phyloP scores from a whole-genome alignment of 2,329 filamentous ascomycete genomes.

The Leptographium radiaticola region DNA sequence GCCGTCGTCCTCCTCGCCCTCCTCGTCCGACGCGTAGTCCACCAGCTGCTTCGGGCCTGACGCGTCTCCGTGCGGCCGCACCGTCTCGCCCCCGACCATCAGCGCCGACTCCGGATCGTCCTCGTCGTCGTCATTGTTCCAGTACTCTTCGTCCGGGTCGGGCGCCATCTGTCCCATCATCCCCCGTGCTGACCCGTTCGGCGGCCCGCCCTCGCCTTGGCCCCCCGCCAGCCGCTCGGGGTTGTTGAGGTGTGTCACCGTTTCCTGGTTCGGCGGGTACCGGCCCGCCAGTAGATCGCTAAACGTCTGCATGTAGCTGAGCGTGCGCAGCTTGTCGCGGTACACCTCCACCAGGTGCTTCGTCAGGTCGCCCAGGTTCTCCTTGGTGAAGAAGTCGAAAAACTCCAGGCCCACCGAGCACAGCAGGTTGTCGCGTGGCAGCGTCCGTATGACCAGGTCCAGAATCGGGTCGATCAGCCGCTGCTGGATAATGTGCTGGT shows the following conservation, averaged over 20 bases:
- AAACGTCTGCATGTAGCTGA: slow-evolving; percentile 81
- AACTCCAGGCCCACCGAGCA: slow-evolving; percentile 91
- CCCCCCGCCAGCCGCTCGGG: background rate
- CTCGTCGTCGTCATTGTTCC: slow-evolving; percentile 77
- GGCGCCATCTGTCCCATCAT: slow-evolving; percentile 27
- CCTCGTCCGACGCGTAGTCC: slow-evolving; percentile 86
- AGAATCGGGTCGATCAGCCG: slow-evolving; percentile 74
- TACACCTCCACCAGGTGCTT: slow-evolving; percentile 76
- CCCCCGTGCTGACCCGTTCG: slow-evolving; percentile 3
- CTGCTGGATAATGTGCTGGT: slow-evolving; percentile 70
- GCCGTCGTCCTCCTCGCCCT: slow-evolving; percentile 28
- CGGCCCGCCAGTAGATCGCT: slow-evolving; percentile 45
- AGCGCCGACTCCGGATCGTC: slow-evolving; percentile 29
- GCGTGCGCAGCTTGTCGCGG: slow-evolving; percentile 58
- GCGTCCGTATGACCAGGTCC: slow-evolving; percentile 68
- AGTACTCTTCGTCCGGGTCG: slow-evolving; percentile 83
- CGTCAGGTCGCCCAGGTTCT: slow-evolving; percentile 68
- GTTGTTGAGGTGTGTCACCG: background rate
- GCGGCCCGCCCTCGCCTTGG: background rate
- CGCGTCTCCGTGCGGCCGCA: slow-evolving; percentile 46
- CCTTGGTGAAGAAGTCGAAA: slow-evolving; percentile 79
- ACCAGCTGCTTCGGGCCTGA: slow-evolving; percentile 62
- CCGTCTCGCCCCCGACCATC: slow-evolving; percentile 9
- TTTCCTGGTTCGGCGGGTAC: slow-evolving; percentile 3
- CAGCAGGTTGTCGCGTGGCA: slow-evolving; percentile 84